A percentile compares a stretch with the other conserved stretches of the same genome.
These are phyloP conservation scores for Fomitopsis serialis DNA, from an alignment of 768 basidiomycete genomes.

Conservation along the genomic window DNA sequence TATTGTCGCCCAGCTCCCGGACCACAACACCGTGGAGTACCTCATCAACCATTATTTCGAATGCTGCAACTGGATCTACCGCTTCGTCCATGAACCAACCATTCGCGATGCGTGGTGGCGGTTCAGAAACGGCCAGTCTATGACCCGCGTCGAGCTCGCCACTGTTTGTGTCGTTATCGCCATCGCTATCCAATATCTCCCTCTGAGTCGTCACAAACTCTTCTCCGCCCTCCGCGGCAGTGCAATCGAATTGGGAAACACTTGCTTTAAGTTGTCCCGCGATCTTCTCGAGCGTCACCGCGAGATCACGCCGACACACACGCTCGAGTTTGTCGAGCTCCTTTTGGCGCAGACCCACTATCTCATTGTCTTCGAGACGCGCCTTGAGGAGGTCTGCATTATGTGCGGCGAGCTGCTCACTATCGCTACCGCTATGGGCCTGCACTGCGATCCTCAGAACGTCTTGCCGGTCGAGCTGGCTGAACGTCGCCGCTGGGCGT, in stretches of 20 bases:
- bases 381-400: slow-evolving; percentile 79
- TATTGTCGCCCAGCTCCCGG: slow-evolving; percentile 60
- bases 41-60: slow-evolving; percentile 77
- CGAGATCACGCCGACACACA: slow-evolving; percentile 25
- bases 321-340: slow-evolving; percentile 72
- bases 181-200: slow-evolving; percentile 67
- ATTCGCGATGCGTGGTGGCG: slow-evolving; percentile 66
- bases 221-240: slow-evolving; percentile 37
- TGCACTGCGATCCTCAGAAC: slow-evolving; percentile 85
- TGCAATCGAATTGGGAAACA: slow-evolving; percentile 55
- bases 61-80: slow-evolving; percentile 85
- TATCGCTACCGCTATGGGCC: slow-evolving; percentile 76
- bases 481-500: slow-evolving; percentile 81
- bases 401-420: slow-evolving; percentile 68
- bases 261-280: slow-evolving; percentile 67
- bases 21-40: slow-evolving; percentile 62
- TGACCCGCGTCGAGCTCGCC: slow-evolving; percentile 65
- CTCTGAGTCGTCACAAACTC: slow-evolving; percentile 56
- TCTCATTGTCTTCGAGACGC: slow-evolving; percentile 64
- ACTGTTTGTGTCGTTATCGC: slow-evolving; percentile 75
- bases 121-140: slow-evolving; percentile 61
- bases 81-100: slow-evolving; percentile 61
- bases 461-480: slow-evolving; percentile 63
- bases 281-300: slow-evolving; percentile 58
- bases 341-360: slow-evolving; percentile 68